These are phyloP conservation scores for Venturiaceae sp. DNA, from an alignment of 2,329 filamentous ascomycete genomes.

Conservation along the genomic window DNA sequence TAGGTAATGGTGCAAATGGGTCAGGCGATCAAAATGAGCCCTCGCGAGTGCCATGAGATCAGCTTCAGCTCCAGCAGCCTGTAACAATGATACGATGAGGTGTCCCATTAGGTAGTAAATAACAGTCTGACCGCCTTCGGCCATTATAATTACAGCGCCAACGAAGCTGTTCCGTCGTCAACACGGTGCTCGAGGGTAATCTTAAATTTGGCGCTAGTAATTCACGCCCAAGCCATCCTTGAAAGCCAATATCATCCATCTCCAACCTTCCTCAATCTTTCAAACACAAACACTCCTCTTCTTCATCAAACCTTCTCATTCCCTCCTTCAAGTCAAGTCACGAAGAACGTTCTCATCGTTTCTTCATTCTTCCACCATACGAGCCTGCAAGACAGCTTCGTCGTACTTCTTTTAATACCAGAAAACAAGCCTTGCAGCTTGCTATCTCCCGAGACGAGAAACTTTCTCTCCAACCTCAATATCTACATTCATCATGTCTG, in stretches of 20 bases:
- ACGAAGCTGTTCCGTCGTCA: too few relatives aligned
- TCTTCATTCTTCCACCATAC: neutral
- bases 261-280: neutral
- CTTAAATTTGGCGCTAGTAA: too few relatives aligned
- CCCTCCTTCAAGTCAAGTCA: neutral
- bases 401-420: neutral
- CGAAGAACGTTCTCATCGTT: slow-evolving; percentile 2
- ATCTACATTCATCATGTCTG: slow-evolving; percentile 2
- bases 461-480: neutral
- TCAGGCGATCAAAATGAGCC: neutral
- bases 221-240: too few relatives aligned
- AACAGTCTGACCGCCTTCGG: neutral
- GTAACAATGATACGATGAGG: neutral
- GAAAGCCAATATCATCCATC: too few relatives aligned
- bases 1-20: neutral
- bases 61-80: neutral
- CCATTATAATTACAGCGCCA: neutral
- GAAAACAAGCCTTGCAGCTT: neutral
- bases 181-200: neutral
- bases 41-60: neutral
- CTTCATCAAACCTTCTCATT: neutral
- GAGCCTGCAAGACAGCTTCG: neutral
- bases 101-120: neutral
- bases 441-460: neutral
- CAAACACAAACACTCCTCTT: neutral